Percentiles rank a stretch among this genome's conserved stretches.
These are phyloP conservation scores for Mayamaea pseudoterrestris DNA, from an alignment of 108 stramenopile genomes.

Conservation along the genomic window DNA sequence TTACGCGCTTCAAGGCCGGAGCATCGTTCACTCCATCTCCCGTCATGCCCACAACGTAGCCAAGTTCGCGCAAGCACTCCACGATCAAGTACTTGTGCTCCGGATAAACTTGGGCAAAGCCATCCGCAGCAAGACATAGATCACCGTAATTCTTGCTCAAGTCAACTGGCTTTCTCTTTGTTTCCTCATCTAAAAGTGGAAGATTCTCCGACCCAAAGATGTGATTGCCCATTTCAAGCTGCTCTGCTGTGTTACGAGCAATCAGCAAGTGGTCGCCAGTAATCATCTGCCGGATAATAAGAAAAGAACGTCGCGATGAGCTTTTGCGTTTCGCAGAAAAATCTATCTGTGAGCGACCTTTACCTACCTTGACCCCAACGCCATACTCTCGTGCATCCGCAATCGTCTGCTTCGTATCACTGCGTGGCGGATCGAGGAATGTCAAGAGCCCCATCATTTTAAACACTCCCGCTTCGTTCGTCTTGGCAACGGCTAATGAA, in stretches of 20 bases:
- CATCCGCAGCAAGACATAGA: slow-evolving; percentile 40
- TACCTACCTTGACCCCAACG: slow-evolving; percentile 81
- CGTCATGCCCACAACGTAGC: slow-evolving; percentile 11
- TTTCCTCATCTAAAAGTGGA: slow-evolving; percentile 30
- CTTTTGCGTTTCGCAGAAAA: no score
- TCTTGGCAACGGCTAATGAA: slow-evolving; percentile 47
- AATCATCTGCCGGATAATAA: slow-evolving; percentile 8
- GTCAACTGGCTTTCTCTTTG: slow-evolving; percentile 25
- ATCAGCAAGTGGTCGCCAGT: slow-evolving; percentile 77
- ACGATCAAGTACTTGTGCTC: slow-evolving; percentile 79
- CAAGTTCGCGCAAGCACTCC: slow-evolving; percentile 32
- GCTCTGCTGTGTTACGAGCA: slow-evolving; percentile 53
- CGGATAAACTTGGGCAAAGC: slow-evolving; percentile 70
- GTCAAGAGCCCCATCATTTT: slow-evolving; percentile 59
- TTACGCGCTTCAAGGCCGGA: slow-evolving; percentile 53
- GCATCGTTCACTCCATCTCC: slow-evolving; percentile 79
- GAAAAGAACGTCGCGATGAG: background rate
- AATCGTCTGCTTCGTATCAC: slow-evolving; percentile 68
- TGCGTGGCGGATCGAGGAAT: slow-evolving; percentile 75
- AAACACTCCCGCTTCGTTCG: slow-evolving; percentile 32
- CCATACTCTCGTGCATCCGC: slow-evolving; percentile 27
- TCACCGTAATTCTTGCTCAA: slow-evolving; percentile 20
- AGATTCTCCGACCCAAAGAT: slow-evolving; percentile 33
- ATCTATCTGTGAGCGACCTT: slow-evolving; percentile 7
- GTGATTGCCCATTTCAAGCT: slow-evolving; percentile 43